phyloP scores from a whole-genome alignment of 805 yeast species.

The Nakazawaea anatomiae region DNA sequence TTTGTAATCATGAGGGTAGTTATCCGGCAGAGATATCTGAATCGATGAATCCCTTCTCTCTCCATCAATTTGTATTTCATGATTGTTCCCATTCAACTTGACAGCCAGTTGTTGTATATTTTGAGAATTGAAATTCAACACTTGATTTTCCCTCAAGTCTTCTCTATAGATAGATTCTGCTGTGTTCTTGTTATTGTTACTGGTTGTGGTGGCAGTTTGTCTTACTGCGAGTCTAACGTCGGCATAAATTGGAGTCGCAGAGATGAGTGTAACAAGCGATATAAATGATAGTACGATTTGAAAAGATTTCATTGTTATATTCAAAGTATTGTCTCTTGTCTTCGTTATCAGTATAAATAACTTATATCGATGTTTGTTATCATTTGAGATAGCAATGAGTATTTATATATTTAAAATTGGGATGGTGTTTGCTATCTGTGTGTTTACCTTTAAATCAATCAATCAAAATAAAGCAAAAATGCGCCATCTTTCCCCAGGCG shows the following conservation, averaged over 20 bases:
- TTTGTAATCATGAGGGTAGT: too few species aligned
- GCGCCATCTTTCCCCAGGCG: neutral
- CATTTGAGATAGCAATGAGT: too few species aligned
- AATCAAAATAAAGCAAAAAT: neutral
- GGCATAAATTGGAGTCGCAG: constrained; percentile 4
- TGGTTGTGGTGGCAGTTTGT: neutral
- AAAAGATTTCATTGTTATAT: neutral
- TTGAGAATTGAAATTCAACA: neutral
- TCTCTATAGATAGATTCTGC: neutral
- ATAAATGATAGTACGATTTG: neutral
- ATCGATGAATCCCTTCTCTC: neutral
- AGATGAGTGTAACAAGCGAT: neutral
- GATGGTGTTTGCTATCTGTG: neutral
- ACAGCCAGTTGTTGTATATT: constrained; percentile 2
- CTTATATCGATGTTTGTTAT: too few species aligned
- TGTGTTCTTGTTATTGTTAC: neutral
- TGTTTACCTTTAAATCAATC: neutral
- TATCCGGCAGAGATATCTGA: too few species aligned
- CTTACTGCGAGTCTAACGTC: constrained; percentile 2
- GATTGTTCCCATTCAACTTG: neutral
- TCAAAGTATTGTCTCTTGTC: too few species aligned
- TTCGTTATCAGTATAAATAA: too few species aligned
- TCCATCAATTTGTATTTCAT: neutral
- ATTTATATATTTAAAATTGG: neutral
- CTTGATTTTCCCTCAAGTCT: neutral